Evolutionary conservation across 2,329 filamentous ascomycete genomes (phyloP).

Genomic region (Claviceps humidiphila): DNA sequence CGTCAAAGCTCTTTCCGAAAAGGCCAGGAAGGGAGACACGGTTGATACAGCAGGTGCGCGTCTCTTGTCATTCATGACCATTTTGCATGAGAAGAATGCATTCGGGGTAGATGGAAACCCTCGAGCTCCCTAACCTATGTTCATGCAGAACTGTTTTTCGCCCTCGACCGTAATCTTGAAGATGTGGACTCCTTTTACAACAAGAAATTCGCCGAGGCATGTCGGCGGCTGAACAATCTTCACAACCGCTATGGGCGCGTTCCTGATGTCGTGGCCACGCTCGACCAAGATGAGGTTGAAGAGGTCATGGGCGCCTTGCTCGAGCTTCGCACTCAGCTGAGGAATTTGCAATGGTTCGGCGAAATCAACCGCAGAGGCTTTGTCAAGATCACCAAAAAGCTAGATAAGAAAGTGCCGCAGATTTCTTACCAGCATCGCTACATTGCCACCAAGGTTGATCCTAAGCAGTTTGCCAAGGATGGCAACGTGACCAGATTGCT

Average conservation of each 20-base stretch:
- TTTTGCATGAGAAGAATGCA: conserved; percentile 9
- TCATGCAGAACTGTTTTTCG: conserved; percentile 81
- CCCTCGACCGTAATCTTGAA: conserved; percentile 91
- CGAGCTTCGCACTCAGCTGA: conserved; percentile 72
- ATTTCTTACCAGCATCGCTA: conserved; percentile 73
- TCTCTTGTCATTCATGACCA: conserved; percentile 13
- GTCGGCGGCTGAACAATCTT: conserved; percentile 71
- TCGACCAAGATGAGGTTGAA: conserved; percentile 81
- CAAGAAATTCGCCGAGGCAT: conserved; percentile 78
- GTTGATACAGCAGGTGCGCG: conserved; percentile 81
- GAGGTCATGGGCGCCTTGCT: conserved; percentile 83
- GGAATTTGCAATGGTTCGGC: conserved; percentile 94
- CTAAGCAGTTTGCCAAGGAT: conserved; percentile 74
- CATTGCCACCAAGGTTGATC: conserved; percentile 79
- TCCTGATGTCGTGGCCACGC: conserved; percentile 52
- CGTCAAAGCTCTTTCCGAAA: conserved; percentile 65
- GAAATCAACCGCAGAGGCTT: conserved; percentile 94
- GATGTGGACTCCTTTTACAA: conserved; percentile 96
- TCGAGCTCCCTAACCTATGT: conserved; percentile 19
- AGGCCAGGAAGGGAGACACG: conserved; percentile 53
- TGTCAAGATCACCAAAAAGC: conserved; percentile 96
- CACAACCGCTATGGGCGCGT: conserved; percentile 76
- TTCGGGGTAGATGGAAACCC: conserved; percentile 12
- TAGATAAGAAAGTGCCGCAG: conserved; percentile 83
- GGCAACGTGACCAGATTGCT: conserved; percentile 34